Conservation (phyloP, 2,329 filamentous ascomycete genomes). For the Taxawa tesnikishii region DNA sequence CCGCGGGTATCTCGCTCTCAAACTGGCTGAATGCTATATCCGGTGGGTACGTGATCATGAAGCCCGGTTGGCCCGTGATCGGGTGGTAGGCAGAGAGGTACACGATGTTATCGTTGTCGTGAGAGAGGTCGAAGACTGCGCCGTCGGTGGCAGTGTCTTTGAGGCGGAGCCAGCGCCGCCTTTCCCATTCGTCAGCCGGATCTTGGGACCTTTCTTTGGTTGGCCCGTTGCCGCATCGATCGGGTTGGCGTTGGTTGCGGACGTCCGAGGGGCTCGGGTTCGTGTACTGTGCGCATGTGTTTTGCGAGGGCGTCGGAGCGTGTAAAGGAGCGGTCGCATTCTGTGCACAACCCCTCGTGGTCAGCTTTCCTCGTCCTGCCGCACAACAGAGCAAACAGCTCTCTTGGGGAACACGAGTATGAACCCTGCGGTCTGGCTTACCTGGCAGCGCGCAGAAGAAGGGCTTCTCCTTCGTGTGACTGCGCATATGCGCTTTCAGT, state of each 20-base stretch:
- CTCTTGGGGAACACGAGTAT: too few species aligned
- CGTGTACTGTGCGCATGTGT: constrained; percentile 97
- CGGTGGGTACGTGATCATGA: constrained; percentile 39
- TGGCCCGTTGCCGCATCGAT: constrained; percentile 20
- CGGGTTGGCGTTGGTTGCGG: constrained; percentile 56
- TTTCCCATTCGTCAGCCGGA: constrained; percentile 26
- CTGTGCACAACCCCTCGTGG: constrained; percentile 40
- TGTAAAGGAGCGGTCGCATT: constrained; percentile 95
- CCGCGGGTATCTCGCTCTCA: constrained; percentile 54
- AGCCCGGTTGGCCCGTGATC: constrained; percentile 39
- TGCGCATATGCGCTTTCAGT: constrained; percentile 92
- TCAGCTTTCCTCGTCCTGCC: too few species aligned
- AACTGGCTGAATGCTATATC: constrained; percentile 50
- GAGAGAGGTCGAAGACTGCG: constrained; percentile 15
- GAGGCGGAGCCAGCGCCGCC: constrained; percentile 6
- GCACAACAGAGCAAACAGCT: too few species aligned
- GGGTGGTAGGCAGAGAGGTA: constrained; percentile 48
- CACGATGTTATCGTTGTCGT: constrained; percentile 42
- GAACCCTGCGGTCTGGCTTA: constrained; percentile 32
- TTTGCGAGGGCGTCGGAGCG: constrained; percentile 91
- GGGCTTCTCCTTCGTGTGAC: constrained; percentile 94
- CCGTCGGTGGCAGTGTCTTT: constrained; percentile 4
- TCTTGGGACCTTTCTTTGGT: constrained; percentile 28
- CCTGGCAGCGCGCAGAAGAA: constrained; percentile 94
- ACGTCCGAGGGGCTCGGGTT: constrained; percentile 77